Base-by-base conservation (phyloP, 2,329 filamentous ascomycete genomes). In the Penicillium sp. region DNA sequence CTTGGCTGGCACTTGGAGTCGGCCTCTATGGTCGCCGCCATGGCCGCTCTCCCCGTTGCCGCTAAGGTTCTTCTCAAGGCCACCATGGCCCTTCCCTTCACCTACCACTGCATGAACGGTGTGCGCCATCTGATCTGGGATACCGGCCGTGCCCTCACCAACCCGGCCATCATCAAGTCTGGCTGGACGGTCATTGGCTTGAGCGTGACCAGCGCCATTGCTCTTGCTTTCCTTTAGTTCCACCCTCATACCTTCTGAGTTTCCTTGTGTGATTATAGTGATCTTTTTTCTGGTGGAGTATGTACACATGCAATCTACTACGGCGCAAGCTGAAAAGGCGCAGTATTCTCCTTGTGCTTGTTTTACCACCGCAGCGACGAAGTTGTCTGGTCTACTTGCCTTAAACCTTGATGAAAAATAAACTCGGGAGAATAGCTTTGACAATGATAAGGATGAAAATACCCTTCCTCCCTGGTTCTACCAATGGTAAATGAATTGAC, bases 91-190 rank as follows among this genome's bases (percentile, higher is more conserved):
- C 64, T 78, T 47, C 80, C 80, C 3, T 84, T 86, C 62, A 77
- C 77, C 33, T 85, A 76, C 65, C 82, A 86, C 64, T 65, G 60
- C 44, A 69, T 81, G 54, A 85, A 84, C 59, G 82, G 82, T n/a
- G 23, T 85, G 13, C 75, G 82, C 58, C 82, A 85, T 75, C 70
- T 86, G 70, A 57, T 72, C 11, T 85, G 82, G 82, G 82, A 86
- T 70, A 64, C 74, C 26, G 80, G 78, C 35, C 68, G 69, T 52
- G 69, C 72, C 34, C 74, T 85, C 44, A 74, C 68, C 54, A 85
- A 85, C 60, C 68, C 74, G 64, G 68, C 74, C 56, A 80, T 85
- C 43, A 76, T 78, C 51, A 70, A 69, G 64, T 80, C 76, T 1
- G 82, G 81, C 11, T 85, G 80, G 77, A 59, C 70, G 27, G 77